Percentiles rank a stretch among this genome's conserved stretches.
Conservation (phyloP, 768 basidiomycete species). For the Lepiota venenata region DNA sequence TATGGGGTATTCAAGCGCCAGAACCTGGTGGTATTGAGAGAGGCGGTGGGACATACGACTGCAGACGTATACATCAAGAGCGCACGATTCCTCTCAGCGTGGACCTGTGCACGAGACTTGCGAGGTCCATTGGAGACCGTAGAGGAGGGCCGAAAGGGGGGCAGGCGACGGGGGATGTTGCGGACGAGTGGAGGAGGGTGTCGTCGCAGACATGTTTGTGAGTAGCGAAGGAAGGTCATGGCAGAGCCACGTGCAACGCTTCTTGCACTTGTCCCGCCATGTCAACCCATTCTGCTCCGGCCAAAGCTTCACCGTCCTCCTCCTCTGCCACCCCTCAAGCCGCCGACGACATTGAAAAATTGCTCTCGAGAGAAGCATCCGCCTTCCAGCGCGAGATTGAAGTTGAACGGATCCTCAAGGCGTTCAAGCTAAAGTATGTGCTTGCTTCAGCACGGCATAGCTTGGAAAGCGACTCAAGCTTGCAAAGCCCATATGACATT, state of each 20-base stretch:
- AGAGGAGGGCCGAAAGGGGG: neutral
- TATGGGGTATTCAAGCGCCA: neutral
- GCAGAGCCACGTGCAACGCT: conserved; percentile 9
- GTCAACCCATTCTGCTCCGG: neutral
- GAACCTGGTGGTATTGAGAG: neutral
- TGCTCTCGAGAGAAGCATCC: conserved; percentile 76
- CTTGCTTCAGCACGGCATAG: neutral
- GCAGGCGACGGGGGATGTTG: neutral
- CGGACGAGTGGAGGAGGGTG: neutral
- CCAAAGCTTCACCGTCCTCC: neutral
- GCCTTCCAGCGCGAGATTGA: conserved; percentile 87
- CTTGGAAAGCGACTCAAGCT: neutral
- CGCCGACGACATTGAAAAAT: conserved; percentile 71
- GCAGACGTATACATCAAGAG: conserved; percentile 85
- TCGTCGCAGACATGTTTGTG: conserved; percentile 9
- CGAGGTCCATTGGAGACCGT: neutral
- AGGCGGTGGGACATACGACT: conserved; percentile 47
- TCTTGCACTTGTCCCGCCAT: conserved; percentile 3
- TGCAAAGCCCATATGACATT: conserved; percentile 87
- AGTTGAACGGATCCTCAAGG: conserved; percentile 87
- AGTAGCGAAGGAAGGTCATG: conserved; percentile 17
- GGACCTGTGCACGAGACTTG: conserved; percentile 34
- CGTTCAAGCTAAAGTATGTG: conserved; percentile 94
- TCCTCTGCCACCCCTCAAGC: conserved; percentile 18
- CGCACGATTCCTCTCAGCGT: conserved; percentile 61